A percentile compares a stretch with the other conserved stretches of the same genome.
Conservation (phyloP, 2,329 filamentous ascomycete genomes). For the Periconia sp. region DNA sequence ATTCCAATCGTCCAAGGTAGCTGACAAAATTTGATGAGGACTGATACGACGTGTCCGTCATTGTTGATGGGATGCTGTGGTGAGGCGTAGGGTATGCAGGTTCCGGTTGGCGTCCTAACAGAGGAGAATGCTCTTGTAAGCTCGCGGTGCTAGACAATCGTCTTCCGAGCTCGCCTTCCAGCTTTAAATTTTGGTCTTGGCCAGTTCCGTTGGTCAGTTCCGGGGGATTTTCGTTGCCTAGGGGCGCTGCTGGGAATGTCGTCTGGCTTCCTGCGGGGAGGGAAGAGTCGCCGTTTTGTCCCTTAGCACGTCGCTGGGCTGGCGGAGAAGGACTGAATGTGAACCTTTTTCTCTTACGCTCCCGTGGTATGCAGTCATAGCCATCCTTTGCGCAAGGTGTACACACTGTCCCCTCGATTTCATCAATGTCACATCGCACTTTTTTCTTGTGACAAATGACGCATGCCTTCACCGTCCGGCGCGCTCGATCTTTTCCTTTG, state of each 20-base stretch:
- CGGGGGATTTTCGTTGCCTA: conserved; percentile 12
- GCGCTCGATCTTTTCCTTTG: conserved; percentile 25
- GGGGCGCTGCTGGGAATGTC: conserved; percentile 6
- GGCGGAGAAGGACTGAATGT: conserved; percentile 40
- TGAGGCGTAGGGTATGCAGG: conserved; percentile 22
- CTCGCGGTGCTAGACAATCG: conserved; percentile 27
- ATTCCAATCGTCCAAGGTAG: conserved; percentile 41
- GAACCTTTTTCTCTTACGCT: conserved; percentile 40
- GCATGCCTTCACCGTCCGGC: conserved; percentile 44
- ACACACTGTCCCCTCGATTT: conserved; percentile 43
- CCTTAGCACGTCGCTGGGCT: conserved; percentile 15
- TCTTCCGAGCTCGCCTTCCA: conserved; percentile 26
- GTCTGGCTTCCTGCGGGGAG: conserved; percentile 17
- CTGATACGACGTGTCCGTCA: conserved; percentile 19
- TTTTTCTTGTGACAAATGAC: conserved; percentile 54
- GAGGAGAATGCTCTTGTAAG: conserved; percentile 24
- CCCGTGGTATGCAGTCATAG: conserved; percentile 39
- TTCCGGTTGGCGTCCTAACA: conserved; percentile 22
- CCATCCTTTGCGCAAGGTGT: conserved; percentile 44
- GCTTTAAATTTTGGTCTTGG: conserved; percentile 21
- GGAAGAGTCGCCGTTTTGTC: conserved; percentile 15
- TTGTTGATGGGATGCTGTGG: conserved; percentile 18
- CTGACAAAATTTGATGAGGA: conserved; percentile 32
- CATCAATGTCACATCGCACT: conserved; percentile 38
- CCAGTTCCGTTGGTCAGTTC: too few relatives aligned